Base-by-base conservation (phyloP, 192 early-diverging fungal genomes). In the Backusella morwellensis region DNA sequence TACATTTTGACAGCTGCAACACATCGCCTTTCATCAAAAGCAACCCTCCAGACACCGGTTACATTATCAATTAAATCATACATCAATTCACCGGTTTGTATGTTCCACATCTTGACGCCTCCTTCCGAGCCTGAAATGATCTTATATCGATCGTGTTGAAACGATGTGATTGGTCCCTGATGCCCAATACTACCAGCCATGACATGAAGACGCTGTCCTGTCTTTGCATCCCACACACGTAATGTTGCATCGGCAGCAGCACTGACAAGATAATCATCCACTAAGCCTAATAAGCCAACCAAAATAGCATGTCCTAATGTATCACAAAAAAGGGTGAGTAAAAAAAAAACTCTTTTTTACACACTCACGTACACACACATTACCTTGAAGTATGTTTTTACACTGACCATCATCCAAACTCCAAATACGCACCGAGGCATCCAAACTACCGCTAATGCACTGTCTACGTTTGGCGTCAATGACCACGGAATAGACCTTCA, bases 191-290 rank as follows among this genome's bases (percentile, higher is more conserved):
- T 40, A 6, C 70, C 70, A 35, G 87, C 92, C 77, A 90, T 87
- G 66, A 88, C 84, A 86, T 89, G 87, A 79, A 93, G 73, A 76
- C 86, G 85, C 15, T 82, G 72, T 73, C 90, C 77, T 78, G 92
- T 76, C 66, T 87, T 77, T 74, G 95, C 80, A 74, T 91, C 90
- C 98, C 98, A 99, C 50, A 98, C 92, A 7, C 98, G 89, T 42
- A 99, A 87, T n/a, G 93, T 95, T 12, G 93, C 88, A 75, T 99
- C 98, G 3, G 96, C 97, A 42, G 96, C 96, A 1, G 96, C 98
- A 7, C 95, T 96, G 3, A 99, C 95, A 19, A 99, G 85, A 76
- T 93, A 92, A 66, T 93, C 87, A 54, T 93, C 92, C 21, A 93
- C 90, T 66, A 99, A 85, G 54, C 95, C 95, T 35, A 99, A 82